Base-by-base conservation (phyloP, 164 flowering plant species). In the Cinnamomum chago region DNA sequence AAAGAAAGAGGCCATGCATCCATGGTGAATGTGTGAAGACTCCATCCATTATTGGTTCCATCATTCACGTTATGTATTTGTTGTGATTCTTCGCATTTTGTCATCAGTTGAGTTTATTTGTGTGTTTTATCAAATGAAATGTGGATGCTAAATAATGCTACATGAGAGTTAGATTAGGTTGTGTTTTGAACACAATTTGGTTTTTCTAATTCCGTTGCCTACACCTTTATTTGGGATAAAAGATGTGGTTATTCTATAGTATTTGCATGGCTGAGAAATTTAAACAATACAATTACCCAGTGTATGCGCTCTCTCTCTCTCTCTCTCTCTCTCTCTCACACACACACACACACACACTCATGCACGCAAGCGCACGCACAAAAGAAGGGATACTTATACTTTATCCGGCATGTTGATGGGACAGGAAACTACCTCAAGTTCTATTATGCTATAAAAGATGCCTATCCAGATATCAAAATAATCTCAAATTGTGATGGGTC, bases 401-500 rank as follows among this genome's bases (percentile, higher is more conserved):
- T 35, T 35, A 35, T 35, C 47, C 47, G 47, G 14, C 6, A 55
- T 55, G 20, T 55, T 55, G 3, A 25, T 67, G 71, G 72, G 35
- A 22, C 91, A 95, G 99, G 92, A 78, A 96, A 96, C 73, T 96
- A 93, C 82, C 86, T 88, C 81, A 87, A 82, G 82, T 92, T 96
- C 81, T 92, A 89, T 70, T 3, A 71, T 72, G 94, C 97, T 6
- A 84, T 96, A 76, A 91, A 80, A 79, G 55, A 67, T 55, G 88
- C 85, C 51, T 92, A 93, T 76, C 97, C 99, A 24, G 97, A 91
- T 77, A 91, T 93, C 75, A 75, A 87, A 81, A 82, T 90, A 25
- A 96, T 96, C 73, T 82, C 99, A 58, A 96, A 93, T 71, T 93
- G 99, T 79, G 98, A 96, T 81, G 99, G 86, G 5, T 90, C 98